These are phyloP conservation scores for Pseudogymnoascus destructans DNA, from an alignment of 2,329 filamentous ascomycete species.

Conservation along the genomic window DNA sequence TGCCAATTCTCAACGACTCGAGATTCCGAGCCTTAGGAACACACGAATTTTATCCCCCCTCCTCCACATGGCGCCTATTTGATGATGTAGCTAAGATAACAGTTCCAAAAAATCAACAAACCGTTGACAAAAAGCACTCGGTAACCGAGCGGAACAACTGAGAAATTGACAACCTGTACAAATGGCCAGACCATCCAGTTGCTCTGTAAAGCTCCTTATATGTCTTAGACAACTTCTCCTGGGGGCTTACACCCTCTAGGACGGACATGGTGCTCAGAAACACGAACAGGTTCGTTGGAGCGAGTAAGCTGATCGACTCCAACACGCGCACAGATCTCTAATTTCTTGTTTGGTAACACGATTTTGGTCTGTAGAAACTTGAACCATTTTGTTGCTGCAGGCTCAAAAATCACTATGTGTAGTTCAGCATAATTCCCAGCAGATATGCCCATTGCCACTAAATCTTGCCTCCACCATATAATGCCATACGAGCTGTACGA, in stretches of 20 bases:
- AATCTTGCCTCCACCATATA: slow-evolving; percentile 61
- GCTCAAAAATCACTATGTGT: slow-evolving; percentile 49
- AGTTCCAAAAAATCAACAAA: slow-evolving; percentile 44
- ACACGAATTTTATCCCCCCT: neutral
- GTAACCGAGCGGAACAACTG: slow-evolving; percentile 54
- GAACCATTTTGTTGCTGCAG: slow-evolving; percentile 59
- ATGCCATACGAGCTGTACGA: slow-evolving; percentile 64
- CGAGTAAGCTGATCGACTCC: slow-evolving; percentile 55
- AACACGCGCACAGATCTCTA: slow-evolving; percentile 51
- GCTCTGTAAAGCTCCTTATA: slow-evolving; percentile 50
- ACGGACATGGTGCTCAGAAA: slow-evolving; percentile 58
- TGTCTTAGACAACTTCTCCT: slow-evolving; percentile 46
- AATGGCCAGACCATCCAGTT: slow-evolving; percentile 60
- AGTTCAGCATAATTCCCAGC: slow-evolving; percentile 11
- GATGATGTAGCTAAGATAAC: slow-evolving; percentile 29
- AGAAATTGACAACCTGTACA: slow-evolving; percentile 58
- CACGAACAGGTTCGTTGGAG: slow-evolving; percentile 47
- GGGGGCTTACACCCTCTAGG: slow-evolving; percentile 45
- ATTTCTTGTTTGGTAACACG: slow-evolving; percentile 41
- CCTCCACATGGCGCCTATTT: slow-evolving; percentile 2
- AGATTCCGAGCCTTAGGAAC: neutral
- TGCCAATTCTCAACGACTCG: neutral
- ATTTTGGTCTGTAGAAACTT: slow-evolving; percentile 49
- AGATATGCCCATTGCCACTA: neutral
- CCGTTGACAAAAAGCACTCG: slow-evolving; percentile 60